Conservation (phyloP, 495 filamentous ascomycete species). For the Xeromyces bisporus region DNA sequence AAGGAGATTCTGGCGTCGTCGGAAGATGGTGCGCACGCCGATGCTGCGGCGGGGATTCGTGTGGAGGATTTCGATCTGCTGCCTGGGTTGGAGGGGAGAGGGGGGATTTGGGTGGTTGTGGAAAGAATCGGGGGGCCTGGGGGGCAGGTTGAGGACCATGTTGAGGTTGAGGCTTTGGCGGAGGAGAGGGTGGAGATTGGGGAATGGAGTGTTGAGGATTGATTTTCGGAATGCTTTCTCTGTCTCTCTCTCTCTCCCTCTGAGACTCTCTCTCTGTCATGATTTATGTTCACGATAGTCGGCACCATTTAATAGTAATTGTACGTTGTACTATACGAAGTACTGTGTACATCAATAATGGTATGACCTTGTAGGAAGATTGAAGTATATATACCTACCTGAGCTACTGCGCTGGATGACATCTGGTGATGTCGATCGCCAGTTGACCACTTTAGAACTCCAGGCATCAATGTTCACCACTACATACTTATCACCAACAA, state of each 20-base stretch:
- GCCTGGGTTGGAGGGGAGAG: conserved; percentile 28
- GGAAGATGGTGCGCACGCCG: conserved; percentile 47
- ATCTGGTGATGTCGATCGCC: too few relatives aligned
- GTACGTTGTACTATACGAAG: too few relatives aligned
- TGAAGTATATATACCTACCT: too few relatives aligned
- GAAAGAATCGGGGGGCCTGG: conserved; percentile 47
- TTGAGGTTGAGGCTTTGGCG: conserved; percentile 52
- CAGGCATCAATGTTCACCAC: too few relatives aligned
- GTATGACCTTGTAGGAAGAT: too few relatives aligned
- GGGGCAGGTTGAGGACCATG: conserved; percentile 32
- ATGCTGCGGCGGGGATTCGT: conserved; percentile 49
- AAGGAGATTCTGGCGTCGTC: conserved; percentile 41
- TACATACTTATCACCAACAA: too few relatives aligned
- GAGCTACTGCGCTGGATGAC: too few relatives aligned
- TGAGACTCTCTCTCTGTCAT: neutral
- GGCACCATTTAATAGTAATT: too few relatives aligned
- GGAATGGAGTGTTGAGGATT: conserved; percentile 30
- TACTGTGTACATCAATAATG: too few relatives aligned
- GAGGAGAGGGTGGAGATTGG: conserved; percentile 49
- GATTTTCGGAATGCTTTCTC: too few relatives aligned
- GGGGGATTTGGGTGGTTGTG: conserved; percentile 62
- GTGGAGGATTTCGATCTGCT: conserved; percentile 55
- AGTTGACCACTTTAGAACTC: too few relatives aligned
- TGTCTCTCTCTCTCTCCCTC: neutral
- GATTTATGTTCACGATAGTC: too few relatives aligned